phyloP scores from a whole-genome alignment of 2,329 filamentous ascomycete species.

The Malbranchea zuffiana region DNA sequence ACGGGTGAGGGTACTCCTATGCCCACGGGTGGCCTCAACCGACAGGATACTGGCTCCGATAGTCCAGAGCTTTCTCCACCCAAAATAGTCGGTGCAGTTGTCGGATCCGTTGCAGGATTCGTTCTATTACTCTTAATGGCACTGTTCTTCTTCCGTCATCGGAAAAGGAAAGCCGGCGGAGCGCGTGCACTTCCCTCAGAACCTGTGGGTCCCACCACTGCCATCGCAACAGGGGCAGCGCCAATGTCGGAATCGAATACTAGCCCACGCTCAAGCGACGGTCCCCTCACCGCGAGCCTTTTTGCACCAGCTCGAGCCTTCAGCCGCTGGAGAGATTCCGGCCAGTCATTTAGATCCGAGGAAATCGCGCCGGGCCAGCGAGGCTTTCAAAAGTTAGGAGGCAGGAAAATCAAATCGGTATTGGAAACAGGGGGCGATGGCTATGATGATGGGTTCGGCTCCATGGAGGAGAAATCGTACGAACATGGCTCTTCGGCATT shows the following conservation, averaged over 20 bases:
- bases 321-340: slow-evolving; percentile 32
- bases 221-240: slow-evolving; percentile 16
- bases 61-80: slow-evolving; percentile 32
- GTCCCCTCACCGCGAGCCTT: slow-evolving; percentile 30
- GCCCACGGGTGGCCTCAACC: slow-evolving; percentile 9
- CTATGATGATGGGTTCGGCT: slow-evolving; percentile 27
- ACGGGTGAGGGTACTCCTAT: slow-evolving; percentile 6
- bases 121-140: slow-evolving; percentile 40
- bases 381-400: slow-evolving; percentile 41
- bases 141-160: slow-evolving; percentile 43
- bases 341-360: slow-evolving; percentile 25
- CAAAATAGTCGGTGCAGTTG: slow-evolving; percentile 50
- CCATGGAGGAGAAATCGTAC: slow-evolving; percentile 22
- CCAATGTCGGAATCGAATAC: slow-evolving; percentile 6
- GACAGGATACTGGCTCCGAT: slow-evolving; percentile 12
- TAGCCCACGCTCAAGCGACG: slow-evolving; percentile 29
- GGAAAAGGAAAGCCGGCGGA: slow-evolving; percentile 32
- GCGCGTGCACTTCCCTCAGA: slow-evolving; percentile 9
- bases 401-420: slow-evolving; percentile 38
- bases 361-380: slow-evolving; percentile 32
- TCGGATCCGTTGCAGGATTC: slow-evolving; percentile 50
- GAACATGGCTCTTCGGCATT: slow-evolving; percentile 20
- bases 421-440: slow-evolving; percentile 38
- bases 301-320: slow-evolving; percentile 31
- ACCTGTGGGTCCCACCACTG: slow-evolving; percentile 13